Evolutionary conservation across 176 grass and related monocot species (phyloP).

Genomic region (Carex myosuroides): DNA sequence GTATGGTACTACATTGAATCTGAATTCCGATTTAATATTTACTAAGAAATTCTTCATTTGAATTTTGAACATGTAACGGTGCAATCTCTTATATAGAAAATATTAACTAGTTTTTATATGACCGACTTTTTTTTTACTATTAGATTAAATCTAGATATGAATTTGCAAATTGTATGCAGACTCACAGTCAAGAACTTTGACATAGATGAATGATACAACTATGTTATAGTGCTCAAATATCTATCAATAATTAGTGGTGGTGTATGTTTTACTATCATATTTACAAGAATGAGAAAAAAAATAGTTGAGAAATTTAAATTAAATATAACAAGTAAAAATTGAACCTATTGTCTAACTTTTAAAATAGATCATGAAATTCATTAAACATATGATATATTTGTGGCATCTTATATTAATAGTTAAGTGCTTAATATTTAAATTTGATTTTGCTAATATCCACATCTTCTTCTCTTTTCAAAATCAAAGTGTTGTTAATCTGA

Average conservation of each 20-base stretch:
- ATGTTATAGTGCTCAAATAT: no score
- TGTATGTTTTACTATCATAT: not conserved
- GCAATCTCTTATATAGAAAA: no score
- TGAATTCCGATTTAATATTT: no score
- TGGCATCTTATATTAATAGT: not conserved
- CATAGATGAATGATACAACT: no score
- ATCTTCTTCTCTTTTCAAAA: not conserved
- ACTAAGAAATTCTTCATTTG: no score
- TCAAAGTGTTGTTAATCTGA: not conserved
- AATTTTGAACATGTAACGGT: no score
- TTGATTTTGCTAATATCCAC: not conserved
- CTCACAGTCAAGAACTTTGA: not conserved
- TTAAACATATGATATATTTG: not conserved
- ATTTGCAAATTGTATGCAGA: not conserved
- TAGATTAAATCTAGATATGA: not conserved
- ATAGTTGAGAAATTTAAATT: not conserved
- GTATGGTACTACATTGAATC: no score
- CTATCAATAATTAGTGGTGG: not conserved
- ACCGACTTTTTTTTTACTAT: not conserved
- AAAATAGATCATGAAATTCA: no score
- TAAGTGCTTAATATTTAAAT: not conserved
- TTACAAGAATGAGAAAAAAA: not conserved
- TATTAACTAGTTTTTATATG: no score
- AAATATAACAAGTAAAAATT: not conserved
- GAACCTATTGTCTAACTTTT: no score